Base-by-base conservation (phyloP, 2,329 filamentous ascomycete species). In the Tolypocladium tundrense region DNA sequence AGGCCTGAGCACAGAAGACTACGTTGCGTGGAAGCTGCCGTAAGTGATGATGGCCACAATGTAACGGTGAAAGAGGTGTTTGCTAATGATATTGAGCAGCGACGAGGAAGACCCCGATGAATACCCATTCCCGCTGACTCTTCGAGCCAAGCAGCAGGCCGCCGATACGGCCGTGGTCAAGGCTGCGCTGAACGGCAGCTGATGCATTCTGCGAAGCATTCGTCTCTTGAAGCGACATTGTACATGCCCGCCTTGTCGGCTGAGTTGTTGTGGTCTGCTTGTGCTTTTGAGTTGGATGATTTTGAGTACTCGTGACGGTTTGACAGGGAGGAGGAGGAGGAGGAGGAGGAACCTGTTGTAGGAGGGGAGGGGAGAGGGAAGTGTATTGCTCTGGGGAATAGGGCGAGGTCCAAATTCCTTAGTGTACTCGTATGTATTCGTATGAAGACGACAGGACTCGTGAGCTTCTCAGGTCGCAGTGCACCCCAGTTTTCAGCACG, bases 11-110 rank as follows among this genome's bases (percentile, higher is more conserved):
- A 97, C 94, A 0, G 94, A 99, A 75, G 94, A 99, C 70, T 97
- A 99, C 72, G 91, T 97, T 68, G 89, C 93, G 39, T 99, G 94
- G 94, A 96, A 95, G 76, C 79, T 97, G 59, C 94, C 93, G 88
- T 97, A 83, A 88, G 92, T 91, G 31, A 39, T 51, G 19, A 51
- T 31, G 45, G 33, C 13, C 58, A 14, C 11, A 31, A 21, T n/a
- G 2, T 1, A 24, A 57, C 35, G 19, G 40, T 41, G 54, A 21
- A 37, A 39, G 31, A 4, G 57, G 19, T 40, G 41, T 6, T 16
- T 42, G 35, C 48, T 59, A 50, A 55, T 31, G 13, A 19, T 3
- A 16, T 13, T 21, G 16, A 14, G 33, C 31, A 95, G 91, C 75
- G 91, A 94, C 73, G 92, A 97, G 72, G 94, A 97, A 77, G 94